Conservation (phyloP, 2,329 filamentous ascomycete genomes). For the Pseudocercospora eumusae region DNA sequence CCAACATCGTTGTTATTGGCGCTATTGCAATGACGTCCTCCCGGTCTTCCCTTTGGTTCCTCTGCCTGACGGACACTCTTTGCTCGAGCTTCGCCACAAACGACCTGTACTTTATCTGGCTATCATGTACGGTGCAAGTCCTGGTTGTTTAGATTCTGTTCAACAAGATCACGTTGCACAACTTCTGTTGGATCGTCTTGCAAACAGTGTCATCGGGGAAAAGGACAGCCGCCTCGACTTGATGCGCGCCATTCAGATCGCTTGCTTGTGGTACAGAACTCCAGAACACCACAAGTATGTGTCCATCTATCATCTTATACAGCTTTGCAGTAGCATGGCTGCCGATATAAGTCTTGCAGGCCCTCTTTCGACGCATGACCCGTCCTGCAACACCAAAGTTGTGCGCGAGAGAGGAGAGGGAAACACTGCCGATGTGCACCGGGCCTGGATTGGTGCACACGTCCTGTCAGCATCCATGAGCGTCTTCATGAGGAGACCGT, state of each 20-base stretch:
- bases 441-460: constrained; percentile 30
- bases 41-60: constrained; percentile 30
- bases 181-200: constrained; percentile 69
- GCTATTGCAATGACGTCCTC: constrained; percentile 28
- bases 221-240: constrained; percentile 67
- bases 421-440: constrained; percentile 19
- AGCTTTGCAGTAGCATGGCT: constrained; percentile 74
- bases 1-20: constrained; percentile 27
- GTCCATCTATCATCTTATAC: constrained; percentile 81
- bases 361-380: constrained; percentile 14
- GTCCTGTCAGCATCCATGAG: constrained; percentile 21
- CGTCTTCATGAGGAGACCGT: constrained; percentile 22
- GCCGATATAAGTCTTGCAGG: constrained; percentile 73
- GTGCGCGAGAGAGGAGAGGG: constrained; percentile 9
- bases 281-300: constrained; percentile 79
- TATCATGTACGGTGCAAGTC: constrained; percentile 56
- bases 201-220: constrained; percentile 71
- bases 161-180: constrained; percentile 64
- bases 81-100: constrained; percentile 21
- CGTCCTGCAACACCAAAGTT: not conserved
- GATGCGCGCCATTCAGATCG: constrained; percentile 73
- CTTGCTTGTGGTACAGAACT: constrained; percentile 77
- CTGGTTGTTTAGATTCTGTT: constrained; percentile 52
- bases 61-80: constrained; percentile 15
- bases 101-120: constrained; percentile 58